Evolutionary conservation across 2,329 filamentous ascomycete genomes (phyloP), one percentile per base, ranked within the genome.

Genomic region (Sarocladiaceae sp.): DNA sequence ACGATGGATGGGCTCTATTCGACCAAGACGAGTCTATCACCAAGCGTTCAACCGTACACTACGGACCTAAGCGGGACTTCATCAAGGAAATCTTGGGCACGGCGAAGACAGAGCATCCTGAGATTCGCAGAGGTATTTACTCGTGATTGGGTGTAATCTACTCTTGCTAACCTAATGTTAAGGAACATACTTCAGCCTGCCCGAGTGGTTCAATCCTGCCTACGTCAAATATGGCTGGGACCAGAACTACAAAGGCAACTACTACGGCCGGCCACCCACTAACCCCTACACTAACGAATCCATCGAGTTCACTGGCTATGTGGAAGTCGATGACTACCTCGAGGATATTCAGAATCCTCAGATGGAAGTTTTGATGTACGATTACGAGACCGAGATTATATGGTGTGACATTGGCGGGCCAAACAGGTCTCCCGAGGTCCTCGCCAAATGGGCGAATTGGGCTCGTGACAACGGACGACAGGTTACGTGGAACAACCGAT

Each of bases 401-500:
- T 76, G 73, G 73, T 76, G 73, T 59, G 73, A 76, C 59, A 68
- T 65, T 55, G 69, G 70, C n/a, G 37, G 37, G 10, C 40, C 22
- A 5, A 26, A 46, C 17, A 46, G 8, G 8, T 26, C 40, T 25
- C 23, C 40, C 8, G 40, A 46, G 22, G 23, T 29, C 10, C 23
- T 29, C 68, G 69, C 22, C 18, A 37, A 46, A 3, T 77, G 72
- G 72, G 73, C 66, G 60, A 71, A 71, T 57, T 55, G 56, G 35
- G 66, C 69, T 11, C 62, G 63, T 4, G 55, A 57, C 0, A 55
- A 71, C n/a, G 68, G 71, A 40, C 67, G 73, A 1, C 73, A 80
- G 58, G 78, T 81, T 1, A 64, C 72, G 1, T 75, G 81, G 58
- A 81, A 83, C 64, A 71, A 71, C 35, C 74, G 80, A 3, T 83